A percentile compares a stretch with the other conserved stretches of the same genome.
Conservation (phyloP, 2,329 filamentous ascomycete genomes). For the Colletotrichum horii region DNA sequence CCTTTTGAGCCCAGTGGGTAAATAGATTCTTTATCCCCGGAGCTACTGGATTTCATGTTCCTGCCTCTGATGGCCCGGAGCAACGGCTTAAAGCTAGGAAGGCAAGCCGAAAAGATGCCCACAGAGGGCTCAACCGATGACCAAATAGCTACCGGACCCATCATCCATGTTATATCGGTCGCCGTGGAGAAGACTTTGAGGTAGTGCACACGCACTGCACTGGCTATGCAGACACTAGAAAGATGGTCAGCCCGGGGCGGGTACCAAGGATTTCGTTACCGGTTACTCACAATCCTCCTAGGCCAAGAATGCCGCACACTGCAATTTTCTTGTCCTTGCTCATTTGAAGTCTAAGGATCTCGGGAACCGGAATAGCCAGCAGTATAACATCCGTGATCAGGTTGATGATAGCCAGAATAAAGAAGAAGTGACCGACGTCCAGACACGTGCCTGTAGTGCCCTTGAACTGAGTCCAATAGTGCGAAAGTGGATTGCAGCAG, state of each 20-base stretch:
- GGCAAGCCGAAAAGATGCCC: neutral
- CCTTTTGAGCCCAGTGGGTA: neutral
- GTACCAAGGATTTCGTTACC: neutral
- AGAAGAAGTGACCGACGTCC: neutral
- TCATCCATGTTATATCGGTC: neutral
- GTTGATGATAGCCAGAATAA: neutral
- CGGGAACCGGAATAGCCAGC: neutral
- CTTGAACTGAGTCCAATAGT: neutral
- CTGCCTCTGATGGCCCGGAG: neutral
- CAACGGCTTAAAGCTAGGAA: neutral
- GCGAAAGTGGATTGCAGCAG: neutral
- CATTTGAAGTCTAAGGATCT: neutral
- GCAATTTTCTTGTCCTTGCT: neutral
- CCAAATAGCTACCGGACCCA: neutral
- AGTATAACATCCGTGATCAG: neutral
- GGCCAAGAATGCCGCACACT: neutral
- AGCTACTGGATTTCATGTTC: neutral
- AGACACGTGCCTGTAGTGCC: neutral
- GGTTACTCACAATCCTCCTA: neutral
- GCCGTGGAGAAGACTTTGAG: neutral
- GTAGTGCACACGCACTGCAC: neutral
- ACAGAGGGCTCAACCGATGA: neutral
- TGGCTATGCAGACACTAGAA: neutral
- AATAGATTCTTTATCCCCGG: neutral
- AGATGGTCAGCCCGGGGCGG: neutral